Base-by-base conservation (phyloP, 148 eudicot species). In the Tetragonia tetragonoides region DNA sequence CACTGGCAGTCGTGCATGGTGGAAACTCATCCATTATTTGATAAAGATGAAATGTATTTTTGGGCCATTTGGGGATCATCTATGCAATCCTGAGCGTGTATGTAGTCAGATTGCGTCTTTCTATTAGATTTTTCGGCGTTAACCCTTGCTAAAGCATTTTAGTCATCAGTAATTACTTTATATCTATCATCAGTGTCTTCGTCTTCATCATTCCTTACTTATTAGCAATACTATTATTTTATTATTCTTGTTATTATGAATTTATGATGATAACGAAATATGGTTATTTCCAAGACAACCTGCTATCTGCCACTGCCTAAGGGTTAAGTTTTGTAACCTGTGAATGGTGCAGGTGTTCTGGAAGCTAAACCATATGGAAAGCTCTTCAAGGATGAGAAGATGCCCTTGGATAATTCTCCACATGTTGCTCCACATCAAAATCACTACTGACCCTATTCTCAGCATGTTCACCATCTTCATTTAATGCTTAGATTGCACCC, bases 361-460 rank as follows among this genome's bases (percentile, higher is more conserved):
- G 96, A 95, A 90, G 92, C 90, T 95, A 76, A 97, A 95, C 79
- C 75, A 78, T 75, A 87, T 89, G 88, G 98, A 95, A 83, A 95
- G 91, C 83, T 90, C 98, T 76, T 85, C 90, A 38, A 91, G 98
- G 87, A 95, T 95, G 98, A 89, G 97, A 82, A 86, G 86, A 81
- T 86, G 87, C 84, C 81, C 91, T 83, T 88, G 90, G 77, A 89
- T 94, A 79, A 90, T 49, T 87, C 96, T 66, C 87, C 87, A 71
- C 97, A 95, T 83, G 44, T 86, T 78, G 94, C 97, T 84, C 96
- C 97, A 84, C 70, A 92, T 85, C 87, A 87, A 79, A 96, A 89
- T 82, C 89, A 87, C 44, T 79, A 74, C 68, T 66, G 40, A 60
- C 10, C 64, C 34, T 28, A 28, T 60, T 60, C 64, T 60, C 5